Conservation (phyloP, 257 asterid species). For the Eustoma russellianum region DNA sequence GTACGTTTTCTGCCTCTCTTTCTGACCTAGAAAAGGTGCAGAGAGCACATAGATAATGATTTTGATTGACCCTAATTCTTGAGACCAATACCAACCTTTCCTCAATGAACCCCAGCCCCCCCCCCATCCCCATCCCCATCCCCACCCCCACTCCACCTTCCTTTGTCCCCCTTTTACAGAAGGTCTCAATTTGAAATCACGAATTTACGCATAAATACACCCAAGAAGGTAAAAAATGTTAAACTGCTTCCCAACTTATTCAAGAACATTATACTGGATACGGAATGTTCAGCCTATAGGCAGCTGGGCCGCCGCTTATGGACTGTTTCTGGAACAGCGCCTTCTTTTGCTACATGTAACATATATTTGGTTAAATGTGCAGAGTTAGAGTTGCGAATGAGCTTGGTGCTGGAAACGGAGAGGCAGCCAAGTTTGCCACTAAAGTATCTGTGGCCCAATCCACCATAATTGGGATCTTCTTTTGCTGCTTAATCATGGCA, state of each 20-base stretch:
- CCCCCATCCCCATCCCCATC: too few relatives aligned
- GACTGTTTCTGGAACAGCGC: not conserved
- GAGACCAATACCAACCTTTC: too few relatives aligned
- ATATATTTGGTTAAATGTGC: not conserved
- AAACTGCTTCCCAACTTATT: not conserved
- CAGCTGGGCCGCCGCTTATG: not conserved
- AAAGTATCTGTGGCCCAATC: conserved; percentile 25
- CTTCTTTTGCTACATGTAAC: not conserved
- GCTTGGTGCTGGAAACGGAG: conserved; percentile 36
- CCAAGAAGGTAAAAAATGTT: not conserved
- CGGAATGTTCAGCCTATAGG: not conserved
- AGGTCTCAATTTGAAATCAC: too few relatives aligned
- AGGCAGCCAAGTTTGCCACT: conserved; percentile 38
- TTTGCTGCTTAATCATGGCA: conserved; percentile 22
- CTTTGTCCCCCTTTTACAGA: too few relatives aligned
- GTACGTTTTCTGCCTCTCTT: conserved; percentile 7
- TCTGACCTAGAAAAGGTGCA: too few relatives aligned
- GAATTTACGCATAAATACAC: not conserved
- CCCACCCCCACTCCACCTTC: too few relatives aligned
- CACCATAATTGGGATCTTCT: conserved; percentile 22
- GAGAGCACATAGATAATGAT: too few relatives aligned
- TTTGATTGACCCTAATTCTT: too few relatives aligned
- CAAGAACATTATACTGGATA: not conserved
- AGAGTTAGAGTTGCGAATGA: conserved; percentile 50
- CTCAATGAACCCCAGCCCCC: too few relatives aligned